phyloP scores from a whole-genome alignment of 2,329 filamentous ascomycete species.

The Zymoseptoria brevis region DNA sequence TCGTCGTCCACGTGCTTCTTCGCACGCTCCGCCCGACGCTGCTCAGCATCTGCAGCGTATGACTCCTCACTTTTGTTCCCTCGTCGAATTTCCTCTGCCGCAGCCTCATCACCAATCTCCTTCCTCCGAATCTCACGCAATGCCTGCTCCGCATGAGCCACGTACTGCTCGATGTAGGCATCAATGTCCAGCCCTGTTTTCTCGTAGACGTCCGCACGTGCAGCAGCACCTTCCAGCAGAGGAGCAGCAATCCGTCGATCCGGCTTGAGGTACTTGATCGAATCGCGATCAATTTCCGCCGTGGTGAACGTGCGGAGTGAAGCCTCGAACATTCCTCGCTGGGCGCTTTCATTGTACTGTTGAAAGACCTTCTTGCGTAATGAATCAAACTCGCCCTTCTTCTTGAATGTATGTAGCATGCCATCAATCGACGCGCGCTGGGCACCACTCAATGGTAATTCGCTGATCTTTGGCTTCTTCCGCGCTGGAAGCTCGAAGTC shows the following conservation, averaged over 20 bases:
- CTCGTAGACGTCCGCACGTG: constrained; percentile 68
- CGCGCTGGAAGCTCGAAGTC: constrained; percentile 30
- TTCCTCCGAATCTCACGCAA: constrained; percentile 60
- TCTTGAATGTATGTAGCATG: constrained; percentile 74
- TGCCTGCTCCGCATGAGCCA: constrained; percentile 58
- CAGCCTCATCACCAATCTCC: constrained; percentile 63
- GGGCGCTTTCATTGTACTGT: constrained; percentile 52
- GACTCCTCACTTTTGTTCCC: constrained; percentile 67
- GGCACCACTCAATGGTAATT: constrained; percentile 65
- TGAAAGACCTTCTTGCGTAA: constrained; percentile 71
- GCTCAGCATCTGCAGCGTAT: constrained; percentile 60
- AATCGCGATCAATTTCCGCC: constrained; percentile 69
- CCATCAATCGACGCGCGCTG: constrained; percentile 66
- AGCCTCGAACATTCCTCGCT: constrained; percentile 35
- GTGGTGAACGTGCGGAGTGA: constrained; percentile 47
- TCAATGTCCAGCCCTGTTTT: constrained; percentile 61
- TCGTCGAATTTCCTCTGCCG: constrained; percentile 54
- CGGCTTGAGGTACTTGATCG: constrained; percentile 58
- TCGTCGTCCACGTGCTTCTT: constrained; percentile 53
- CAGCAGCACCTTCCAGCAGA: constrained; percentile 69
- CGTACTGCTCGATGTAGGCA: constrained; percentile 56
- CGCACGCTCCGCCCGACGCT: constrained; percentile 53
- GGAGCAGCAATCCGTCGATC: constrained; percentile 66
- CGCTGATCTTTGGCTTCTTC: constrained; percentile 63
- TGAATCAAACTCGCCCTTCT: constrained; percentile 74